Conservation (phyloP, 2,329 filamentous ascomycete species). For the Colletotrichum sp. region DNA sequence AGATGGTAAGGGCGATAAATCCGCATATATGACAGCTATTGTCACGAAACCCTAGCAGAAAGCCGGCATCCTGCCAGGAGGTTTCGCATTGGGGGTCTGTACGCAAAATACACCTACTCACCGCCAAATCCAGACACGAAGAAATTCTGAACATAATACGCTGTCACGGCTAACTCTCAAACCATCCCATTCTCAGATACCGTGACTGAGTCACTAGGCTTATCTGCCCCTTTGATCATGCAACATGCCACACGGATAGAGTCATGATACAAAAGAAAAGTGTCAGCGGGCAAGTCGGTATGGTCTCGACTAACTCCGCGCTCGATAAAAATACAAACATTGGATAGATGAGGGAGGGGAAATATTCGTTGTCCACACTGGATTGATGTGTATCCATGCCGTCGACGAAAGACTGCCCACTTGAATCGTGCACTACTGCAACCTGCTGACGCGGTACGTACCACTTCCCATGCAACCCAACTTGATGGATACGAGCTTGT, state of each 20-base stretch:
- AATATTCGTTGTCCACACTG: neutral
- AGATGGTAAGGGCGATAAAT: neutral
- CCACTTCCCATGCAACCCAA: neutral
- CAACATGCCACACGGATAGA: neutral
- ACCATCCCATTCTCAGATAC: neutral
- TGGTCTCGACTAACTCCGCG: neutral
- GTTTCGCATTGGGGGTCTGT: neutral
- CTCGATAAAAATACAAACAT: neutral
- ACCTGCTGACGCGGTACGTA: neutral
- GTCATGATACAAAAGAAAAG: neutral
- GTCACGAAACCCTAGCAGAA: neutral
- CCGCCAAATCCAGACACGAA: no score
- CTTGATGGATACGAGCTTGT: neutral
- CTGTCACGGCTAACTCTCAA: neutral
- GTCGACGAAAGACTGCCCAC: neutral
- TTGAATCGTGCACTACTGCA: neutral
- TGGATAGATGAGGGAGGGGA: neutral
- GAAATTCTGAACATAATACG: neutral
- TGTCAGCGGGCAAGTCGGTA: neutral
- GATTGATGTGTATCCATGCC: neutral
- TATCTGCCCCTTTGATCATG: neutral
- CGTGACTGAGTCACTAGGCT: neutral
- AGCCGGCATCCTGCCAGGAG: neutral
- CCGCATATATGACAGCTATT: neutral
- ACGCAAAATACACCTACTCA: fast-evolving